Evolutionary conservation across 2,329 filamentous ascomycete species (phyloP).

Genomic region (Trichoderma afroharzianum): DNA sequence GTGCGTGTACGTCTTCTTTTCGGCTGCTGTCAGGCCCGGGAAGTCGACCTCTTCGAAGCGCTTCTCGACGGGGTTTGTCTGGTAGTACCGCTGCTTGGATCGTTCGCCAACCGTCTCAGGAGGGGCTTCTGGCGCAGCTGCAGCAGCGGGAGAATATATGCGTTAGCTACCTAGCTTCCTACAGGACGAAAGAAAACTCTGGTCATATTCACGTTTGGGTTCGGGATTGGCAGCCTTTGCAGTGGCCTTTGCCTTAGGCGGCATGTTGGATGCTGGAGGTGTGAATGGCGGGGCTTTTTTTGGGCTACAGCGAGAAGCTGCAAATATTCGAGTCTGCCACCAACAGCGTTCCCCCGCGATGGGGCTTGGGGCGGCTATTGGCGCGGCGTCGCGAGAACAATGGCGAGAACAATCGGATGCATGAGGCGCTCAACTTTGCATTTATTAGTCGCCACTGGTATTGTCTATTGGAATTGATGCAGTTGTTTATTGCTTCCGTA

Average conservation of each 20-base stretch:
- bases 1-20: constrained; percentile 48
- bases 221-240: constrained; percentile 22
- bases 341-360: constrained; percentile 8
- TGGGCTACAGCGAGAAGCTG: background rate
- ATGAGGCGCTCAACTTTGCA: background rate
- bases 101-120: constrained; percentile 48
- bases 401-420: constrained; percentile 5
- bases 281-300: constrained; percentile 21
- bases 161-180: background rate
- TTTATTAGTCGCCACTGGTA: background rate
- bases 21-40: constrained; percentile 43
- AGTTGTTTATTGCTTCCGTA: background rate
- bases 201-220: constrained; percentile 24
- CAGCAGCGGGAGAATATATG: background rate
- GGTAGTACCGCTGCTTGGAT: constrained; percentile 45
- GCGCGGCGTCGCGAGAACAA: constrained; percentile 1
- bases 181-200: background rate
- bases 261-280: constrained; percentile 22
- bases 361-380: background rate
- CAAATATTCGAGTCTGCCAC: background rate
- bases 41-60: constrained; percentile 44
- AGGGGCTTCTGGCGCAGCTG: constrained; percentile 31
- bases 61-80: constrained; percentile 48
- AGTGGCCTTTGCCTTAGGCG: constrained; percentile 24
- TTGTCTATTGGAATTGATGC: background rate